Conservation (phyloP, 345 rosid species). For the Citrus mangshanensis region DNA sequence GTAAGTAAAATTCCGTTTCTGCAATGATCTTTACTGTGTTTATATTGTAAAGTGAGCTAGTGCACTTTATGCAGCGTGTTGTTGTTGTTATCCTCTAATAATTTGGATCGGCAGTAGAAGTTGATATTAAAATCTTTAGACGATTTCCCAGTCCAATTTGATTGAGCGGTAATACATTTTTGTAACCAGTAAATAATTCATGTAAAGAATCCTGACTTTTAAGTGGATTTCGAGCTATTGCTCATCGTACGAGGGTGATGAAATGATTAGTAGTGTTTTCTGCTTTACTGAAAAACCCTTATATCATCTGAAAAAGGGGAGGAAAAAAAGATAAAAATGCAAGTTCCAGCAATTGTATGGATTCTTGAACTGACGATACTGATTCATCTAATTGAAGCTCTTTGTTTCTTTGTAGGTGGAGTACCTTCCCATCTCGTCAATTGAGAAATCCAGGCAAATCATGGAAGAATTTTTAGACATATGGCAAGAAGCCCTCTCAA, state of each 20-base stretch:
- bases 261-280: not conserved
- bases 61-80: not conserved
- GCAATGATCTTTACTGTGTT: not conserved
- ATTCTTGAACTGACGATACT: not conserved
- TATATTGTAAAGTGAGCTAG: no score
- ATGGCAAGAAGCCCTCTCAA: conserved; percentile 72
- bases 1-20: not conserved
- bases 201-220: not conserved
- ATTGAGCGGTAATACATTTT: not conserved
- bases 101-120: not conserved
- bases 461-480: conserved; percentile 81
- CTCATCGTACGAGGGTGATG: not conserved
- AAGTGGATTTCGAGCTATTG: not conserved
- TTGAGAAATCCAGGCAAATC: conserved; percentile 64
- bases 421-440: conserved; percentile 81
- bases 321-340: not conserved
- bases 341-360: not conserved
- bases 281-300: not conserved
- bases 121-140: not conserved
- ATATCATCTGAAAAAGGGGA: not conserved
- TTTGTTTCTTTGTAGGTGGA: conserved; percentile 57
- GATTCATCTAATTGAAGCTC: conserved; percentile 7
- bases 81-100: not conserved
- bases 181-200: not conserved
- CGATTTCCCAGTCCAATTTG: not conserved